Percentiles rank a stretch among this genome's conserved stretches.
Conservation (phyloP, 148 eudicot genomes). For the Camellia granthamiana region DNA sequence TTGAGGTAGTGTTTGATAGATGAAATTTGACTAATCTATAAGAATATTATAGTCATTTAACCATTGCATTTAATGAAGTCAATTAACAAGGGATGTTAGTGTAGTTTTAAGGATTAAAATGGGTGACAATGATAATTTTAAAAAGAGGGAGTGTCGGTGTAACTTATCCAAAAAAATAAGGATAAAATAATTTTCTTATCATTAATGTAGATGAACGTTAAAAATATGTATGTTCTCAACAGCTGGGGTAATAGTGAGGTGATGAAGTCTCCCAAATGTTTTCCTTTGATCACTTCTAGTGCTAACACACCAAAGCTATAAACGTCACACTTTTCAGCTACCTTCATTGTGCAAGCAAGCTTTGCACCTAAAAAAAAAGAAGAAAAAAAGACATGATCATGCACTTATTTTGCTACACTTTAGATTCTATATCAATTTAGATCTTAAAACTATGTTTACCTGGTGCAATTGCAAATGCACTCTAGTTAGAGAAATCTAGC, state of each 20-base stretch:
- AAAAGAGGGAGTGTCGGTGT: too few relatives aligned
- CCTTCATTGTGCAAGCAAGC: slow-evolving; percentile 36
- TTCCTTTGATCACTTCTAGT: slow-evolving; percentile 36
- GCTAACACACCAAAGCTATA: slow-evolving; percentile 49
- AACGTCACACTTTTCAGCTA: slow-evolving; percentile 36
- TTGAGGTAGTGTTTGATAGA: too few relatives aligned
- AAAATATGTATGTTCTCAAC: not conserved
- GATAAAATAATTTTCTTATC: too few relatives aligned
- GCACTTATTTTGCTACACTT: not conserved
- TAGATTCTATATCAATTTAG: not conserved
- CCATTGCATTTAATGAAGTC: too few relatives aligned
- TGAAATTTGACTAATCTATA: too few relatives aligned
- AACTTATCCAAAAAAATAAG: too few relatives aligned
- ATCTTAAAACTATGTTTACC: slow-evolving; percentile 16
- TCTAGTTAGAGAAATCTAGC: slow-evolving; percentile 29
- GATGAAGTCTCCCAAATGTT: slow-evolving; percentile 29
- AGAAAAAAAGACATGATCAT: not conserved
- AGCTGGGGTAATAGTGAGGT: slow-evolving; percentile 16
- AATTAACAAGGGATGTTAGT: too few relatives aligned
- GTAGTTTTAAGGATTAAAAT: too few relatives aligned
- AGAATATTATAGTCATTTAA: too few relatives aligned
- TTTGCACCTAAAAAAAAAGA: slow-evolving; percentile 18
- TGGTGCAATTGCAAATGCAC: slow-evolving; percentile 44
- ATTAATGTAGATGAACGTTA: too few relatives aligned
- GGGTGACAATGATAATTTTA: too few relatives aligned